These are phyloP conservation scores for Ophiostoma sp. DNA, from an alignment of 2,329 filamentous ascomycete genomes.

Conservation along the genomic window DNA sequence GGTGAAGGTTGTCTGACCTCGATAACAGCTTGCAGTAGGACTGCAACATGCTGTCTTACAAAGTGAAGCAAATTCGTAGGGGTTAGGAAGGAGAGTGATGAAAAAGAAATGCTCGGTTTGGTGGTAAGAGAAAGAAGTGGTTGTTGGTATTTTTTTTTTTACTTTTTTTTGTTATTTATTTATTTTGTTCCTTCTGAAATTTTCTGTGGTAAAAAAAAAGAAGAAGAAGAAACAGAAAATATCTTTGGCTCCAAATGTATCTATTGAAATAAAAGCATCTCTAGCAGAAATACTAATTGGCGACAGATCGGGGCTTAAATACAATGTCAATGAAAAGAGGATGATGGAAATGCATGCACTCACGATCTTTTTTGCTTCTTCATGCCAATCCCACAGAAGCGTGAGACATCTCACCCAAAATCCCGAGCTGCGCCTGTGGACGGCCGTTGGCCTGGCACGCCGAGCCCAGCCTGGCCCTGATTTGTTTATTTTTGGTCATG, in stretches of 20 bases:
- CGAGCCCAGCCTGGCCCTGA: not conserved
- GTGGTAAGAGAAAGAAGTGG: too few species aligned
- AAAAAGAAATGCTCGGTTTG: not conserved
- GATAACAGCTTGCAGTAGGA: not conserved
- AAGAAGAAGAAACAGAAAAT: too few species aligned
- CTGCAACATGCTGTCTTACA: not conserved
- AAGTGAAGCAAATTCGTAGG: not conserved
- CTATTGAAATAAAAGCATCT: too few species aligned
- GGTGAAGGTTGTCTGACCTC: not conserved
- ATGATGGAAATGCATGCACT: not conserved
- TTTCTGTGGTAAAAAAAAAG: too few species aligned
- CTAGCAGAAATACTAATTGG: too few species aligned
- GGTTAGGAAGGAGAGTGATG: not conserved
- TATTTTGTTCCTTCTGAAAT: too few species aligned
- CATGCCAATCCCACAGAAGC: not conserved
- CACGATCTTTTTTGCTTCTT: not conserved
- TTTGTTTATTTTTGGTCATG: constrained; percentile 16
- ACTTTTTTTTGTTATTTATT: not conserved
- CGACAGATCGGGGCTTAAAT: too few species aligned
- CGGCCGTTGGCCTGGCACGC: constrained; percentile 1
- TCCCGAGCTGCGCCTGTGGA: not conserved
- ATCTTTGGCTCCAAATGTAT: too few species aligned
- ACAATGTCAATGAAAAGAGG: too few species aligned
- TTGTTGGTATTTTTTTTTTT: not conserved
- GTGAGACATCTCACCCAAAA: constrained; percentile 5